Conservation (phyloP, 768 basidiomycete species). For the Tricholoma matsutake region DNA sequence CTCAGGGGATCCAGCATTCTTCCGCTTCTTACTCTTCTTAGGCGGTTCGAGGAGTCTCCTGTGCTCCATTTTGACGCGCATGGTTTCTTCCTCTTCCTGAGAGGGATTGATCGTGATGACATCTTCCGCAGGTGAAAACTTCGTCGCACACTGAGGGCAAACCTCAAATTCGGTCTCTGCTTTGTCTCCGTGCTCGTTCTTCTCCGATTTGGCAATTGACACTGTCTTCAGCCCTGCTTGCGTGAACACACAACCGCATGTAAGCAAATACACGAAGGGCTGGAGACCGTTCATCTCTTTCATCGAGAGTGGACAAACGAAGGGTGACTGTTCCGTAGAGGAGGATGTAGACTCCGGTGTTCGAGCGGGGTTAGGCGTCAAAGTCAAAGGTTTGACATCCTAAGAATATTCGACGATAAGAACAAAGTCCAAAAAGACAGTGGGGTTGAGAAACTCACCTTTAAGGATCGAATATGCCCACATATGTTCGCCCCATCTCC, state of each 20-base stretch:
- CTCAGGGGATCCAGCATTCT: slow-evolving; percentile 31
- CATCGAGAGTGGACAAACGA: slow-evolving; percentile 87
- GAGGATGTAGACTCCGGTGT: slow-evolving; percentile 36
- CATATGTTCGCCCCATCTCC: slow-evolving; percentile 93
- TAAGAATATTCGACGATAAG: slow-evolving; percentile 26
- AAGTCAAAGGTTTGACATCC: slow-evolving; percentile 82
- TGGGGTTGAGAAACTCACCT: slow-evolving; percentile 50
- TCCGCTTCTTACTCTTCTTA: slow-evolving; percentile 63
- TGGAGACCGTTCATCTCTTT: slow-evolving; percentile 93
- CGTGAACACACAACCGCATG: slow-evolving; percentile 92
- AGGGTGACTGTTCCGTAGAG: slow-evolving; percentile 53
- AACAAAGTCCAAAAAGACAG: neutral
- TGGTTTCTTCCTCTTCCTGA: slow-evolving; percentile 57
- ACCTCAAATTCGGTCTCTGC: slow-evolving; percentile 44
- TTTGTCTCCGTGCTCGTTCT: neutral
- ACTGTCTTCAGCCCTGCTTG: slow-evolving; percentile 78
- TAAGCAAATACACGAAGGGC: slow-evolving; percentile 82
- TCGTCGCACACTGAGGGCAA: slow-evolving; percentile 76
- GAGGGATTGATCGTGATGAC: slow-evolving; percentile 68
- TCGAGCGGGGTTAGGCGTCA: slow-evolving; percentile 72
- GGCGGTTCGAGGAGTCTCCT: slow-evolving; percentile 53
- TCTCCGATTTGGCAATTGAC: slow-evolving; percentile 23
- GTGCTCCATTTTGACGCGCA: slow-evolving; percentile 54
- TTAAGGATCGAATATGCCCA: slow-evolving; percentile 81
- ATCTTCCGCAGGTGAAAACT: slow-evolving; percentile 57